Evolutionary conservation across 2,329 filamentous ascomycete species (phyloP).

Genomic region (Aspergillus flavus): DNA sequence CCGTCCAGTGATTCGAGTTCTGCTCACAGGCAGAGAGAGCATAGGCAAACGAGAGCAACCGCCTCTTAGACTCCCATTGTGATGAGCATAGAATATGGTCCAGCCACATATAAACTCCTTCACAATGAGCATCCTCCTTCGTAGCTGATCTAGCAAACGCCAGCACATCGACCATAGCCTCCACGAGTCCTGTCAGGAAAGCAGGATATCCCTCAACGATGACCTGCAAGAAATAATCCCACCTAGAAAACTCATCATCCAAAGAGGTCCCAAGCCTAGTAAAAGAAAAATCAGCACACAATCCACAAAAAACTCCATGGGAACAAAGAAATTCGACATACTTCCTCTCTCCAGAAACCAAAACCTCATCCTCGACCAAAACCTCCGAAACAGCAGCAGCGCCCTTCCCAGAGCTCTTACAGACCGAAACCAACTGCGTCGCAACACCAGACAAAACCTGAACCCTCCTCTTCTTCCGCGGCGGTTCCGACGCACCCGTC

Average conservation of each 20-base stretch:
- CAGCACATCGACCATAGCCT: constrained; percentile 42
- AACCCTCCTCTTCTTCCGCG: constrained; percentile 34
- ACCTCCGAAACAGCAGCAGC: constrained; percentile 24
- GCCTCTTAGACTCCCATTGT: constrained; percentile 37
- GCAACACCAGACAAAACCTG: constrained; percentile 24
- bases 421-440: constrained; percentile 31
- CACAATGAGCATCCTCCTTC: constrained; percentile 35
- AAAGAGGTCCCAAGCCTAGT: constrained; percentile 33
- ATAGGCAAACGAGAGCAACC: constrained; percentile 35
- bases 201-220: constrained; percentile 37
- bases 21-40: constrained; percentile 36
- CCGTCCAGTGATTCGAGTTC: constrained; percentile 37
- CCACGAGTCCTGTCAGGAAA: constrained; percentile 43
- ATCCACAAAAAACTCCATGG: neutral
- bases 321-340: constrained; percentile 23
- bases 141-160: constrained; percentile 25
- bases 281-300: neutral
- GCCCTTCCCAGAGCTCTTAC: constrained; percentile 24
- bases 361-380: constrained; percentile 29
- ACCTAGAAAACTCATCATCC: constrained; percentile 33
- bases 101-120: constrained; percentile 54
- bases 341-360: constrained; percentile 32
- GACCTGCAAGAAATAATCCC: constrained; percentile 39
- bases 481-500: constrained; percentile 17
- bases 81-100: constrained; percentile 48